Evolutionary conservation across 805 yeast species (phyloP).

Genomic region (Cephaloascus fragrans): DNA sequence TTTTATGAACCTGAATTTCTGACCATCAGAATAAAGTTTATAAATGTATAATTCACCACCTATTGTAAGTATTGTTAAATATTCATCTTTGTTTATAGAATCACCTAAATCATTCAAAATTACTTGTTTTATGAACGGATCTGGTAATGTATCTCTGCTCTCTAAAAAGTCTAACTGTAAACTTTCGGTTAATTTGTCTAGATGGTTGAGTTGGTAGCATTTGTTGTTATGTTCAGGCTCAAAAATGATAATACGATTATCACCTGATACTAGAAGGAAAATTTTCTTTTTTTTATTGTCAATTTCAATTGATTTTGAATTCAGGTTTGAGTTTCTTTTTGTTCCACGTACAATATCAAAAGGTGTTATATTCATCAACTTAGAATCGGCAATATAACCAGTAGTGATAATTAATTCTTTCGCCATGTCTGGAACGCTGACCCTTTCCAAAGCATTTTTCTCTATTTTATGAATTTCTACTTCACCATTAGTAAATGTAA

Average conservation of each 20-base stretch:
- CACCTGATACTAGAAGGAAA: constrained; percentile 67
- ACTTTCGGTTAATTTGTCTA: constrained; percentile 34
- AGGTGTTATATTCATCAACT: constrained; percentile 32
- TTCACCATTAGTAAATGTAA: constrained; percentile 64
- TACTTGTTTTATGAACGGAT: constrained; percentile 63
- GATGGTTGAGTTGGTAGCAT: constrained; percentile 41
- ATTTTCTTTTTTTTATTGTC: constrained; percentile 24
- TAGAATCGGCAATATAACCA: constrained; percentile 51
- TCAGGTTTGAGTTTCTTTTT: constrained; percentile 12
- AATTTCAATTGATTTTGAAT: constrained; percentile 11
- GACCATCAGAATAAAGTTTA: constrained; percentile 42
- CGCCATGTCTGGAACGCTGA: constrained; percentile 18
- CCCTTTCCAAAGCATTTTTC: constrained; percentile 17
- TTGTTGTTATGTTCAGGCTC: constrained; percentile 43
- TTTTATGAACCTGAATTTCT: constrained; percentile 28
- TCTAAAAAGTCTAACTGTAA: constrained; percentile 38
- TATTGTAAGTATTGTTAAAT: constrained; percentile 60
- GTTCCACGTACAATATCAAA: constrained; percentile 14
- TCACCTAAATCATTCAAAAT: constrained; percentile 63
- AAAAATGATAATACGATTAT: constrained; percentile 61
- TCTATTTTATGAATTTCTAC: constrained; percentile 44
- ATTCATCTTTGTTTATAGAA: constrained; percentile 40
- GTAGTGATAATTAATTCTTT: constrained; percentile 51
- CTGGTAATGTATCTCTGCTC: constrained; percentile 46
- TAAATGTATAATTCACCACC: constrained; percentile 76